phyloP scores from a whole-genome alignment of 2,329 filamentous ascomycete genomes.

The Talaromyces sp. region DNA sequence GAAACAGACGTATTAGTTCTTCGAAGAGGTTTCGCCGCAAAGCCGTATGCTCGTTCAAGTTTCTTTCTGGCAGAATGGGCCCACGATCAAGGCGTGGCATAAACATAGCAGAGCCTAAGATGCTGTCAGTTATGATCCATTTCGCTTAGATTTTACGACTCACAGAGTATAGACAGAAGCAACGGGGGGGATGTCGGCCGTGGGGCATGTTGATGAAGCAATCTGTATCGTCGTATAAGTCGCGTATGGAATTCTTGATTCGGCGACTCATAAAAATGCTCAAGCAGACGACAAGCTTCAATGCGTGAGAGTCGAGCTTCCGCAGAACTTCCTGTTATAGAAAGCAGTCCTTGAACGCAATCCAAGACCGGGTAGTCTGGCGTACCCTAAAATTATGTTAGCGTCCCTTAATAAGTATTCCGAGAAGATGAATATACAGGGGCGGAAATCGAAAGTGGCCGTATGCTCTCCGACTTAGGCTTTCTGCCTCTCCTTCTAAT shows the following conservation, averaged over 20 bases:
- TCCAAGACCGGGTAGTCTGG: slow-evolving; percentile 1
- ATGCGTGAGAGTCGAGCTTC: not conserved
- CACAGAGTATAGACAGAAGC: slow-evolving; percentile 1
- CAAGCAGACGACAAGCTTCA: slow-evolving; percentile 4
- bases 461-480: not conserved
- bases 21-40: not conserved
- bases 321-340: not conserved
- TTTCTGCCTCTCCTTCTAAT: not conserved
- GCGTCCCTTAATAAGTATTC: not conserved
- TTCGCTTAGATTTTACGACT: not conserved
- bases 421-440: not conserved
- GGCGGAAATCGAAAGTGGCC: not conserved
- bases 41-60: not conserved
- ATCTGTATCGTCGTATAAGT: not conserved
- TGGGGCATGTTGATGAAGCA: not conserved
- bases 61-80: not conserved
- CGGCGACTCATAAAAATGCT: slow-evolving; percentile 4
- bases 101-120: slow-evolving; percentile 4
- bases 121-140: not conserved
- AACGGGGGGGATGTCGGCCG: not conserved
- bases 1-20: not conserved
- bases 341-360: not conserved
- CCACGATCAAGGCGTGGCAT: not conserved
- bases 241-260: slow-evolving; percentile 2
- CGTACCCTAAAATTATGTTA: not conserved